Base-by-base conservation (phyloP, 2,329 filamentous ascomycete genomes). In the Lasiodiplodia hormozganensis region DNA sequence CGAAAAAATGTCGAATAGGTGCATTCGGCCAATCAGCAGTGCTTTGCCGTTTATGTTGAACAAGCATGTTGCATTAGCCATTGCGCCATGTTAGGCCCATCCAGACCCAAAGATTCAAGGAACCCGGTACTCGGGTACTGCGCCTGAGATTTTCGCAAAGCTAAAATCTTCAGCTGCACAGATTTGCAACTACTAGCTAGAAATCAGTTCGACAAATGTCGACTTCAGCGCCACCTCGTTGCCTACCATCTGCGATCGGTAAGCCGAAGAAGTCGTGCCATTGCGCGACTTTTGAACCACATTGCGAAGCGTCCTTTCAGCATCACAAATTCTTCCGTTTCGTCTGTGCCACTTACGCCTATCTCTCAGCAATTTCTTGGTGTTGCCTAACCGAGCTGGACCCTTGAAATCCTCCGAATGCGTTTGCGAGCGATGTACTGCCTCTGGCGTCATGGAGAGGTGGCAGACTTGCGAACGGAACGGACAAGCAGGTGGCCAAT, bases 291-390 rank as follows among this genome's bases (percentile, higher is more conserved):
- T n/a, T 3, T 2, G 16, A 62, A 25, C 1, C 40, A n/a, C 40
- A 62, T 49, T 62, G 40, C 40, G 57, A 34, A 18, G 43, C 14
- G 18, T 4, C 14, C 12, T 47, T 18, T 40, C 23, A 31, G 23
- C 38, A 31, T 62, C 36, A 28, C 57, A 38, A 25, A 25, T 31
- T 28, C 21, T n/a, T 14, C 38, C 40, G 21, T 2, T 47, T 31
- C 1, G 57, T 62, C 16, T 38, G 34, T 62, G 57, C 38, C 57
- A 62, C 38, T 38, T 25, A 31, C 38, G 38, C 57, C 57, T 47
- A 62, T 62, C 57, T 62, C 38, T 62, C 38, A 62, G 57, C 38
- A 62, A n/a, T 47, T 31, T 62, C 57, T 62, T 62, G 57, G 57
- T 28, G 23, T 11, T 10, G 12, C 21, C 12, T 25, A 58, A 43